phyloP scores from a whole-genome alignment of 768 basidiomycete species.

The Asterophora lycoperdoides region DNA sequence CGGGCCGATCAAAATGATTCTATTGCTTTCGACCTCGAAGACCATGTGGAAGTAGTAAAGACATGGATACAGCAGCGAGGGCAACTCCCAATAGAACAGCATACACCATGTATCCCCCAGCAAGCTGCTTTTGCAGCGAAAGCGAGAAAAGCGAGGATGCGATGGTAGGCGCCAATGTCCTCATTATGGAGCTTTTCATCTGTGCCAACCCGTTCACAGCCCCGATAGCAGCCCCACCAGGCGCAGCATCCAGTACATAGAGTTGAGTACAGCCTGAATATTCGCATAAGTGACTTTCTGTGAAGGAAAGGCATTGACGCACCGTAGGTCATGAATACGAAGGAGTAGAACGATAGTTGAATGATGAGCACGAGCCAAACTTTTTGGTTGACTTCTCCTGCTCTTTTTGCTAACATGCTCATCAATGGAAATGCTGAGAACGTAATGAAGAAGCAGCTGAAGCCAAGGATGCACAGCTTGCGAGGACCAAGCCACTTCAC shows the following conservation, averaged over 20 bases:
- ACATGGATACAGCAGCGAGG: slow-evolving; percentile 7
- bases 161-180: slow-evolving; percentile 48
- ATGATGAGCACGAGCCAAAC: slow-evolving; percentile 31
- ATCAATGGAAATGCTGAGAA: slow-evolving; percentile 35
- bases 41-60: slow-evolving; percentile 6
- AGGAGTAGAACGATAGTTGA: slow-evolving; percentile 18
- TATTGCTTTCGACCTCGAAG: slow-evolving; percentile 1
- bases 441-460: slow-evolving; percentile 25
- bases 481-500: slow-evolving; percentile 32
- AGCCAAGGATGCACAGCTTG: slow-evolving; percentile 28
- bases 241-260: slow-evolving; percentile 14
- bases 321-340: slow-evolving; percentile 35
- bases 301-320: slow-evolving; percentile 10
- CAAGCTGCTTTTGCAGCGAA: slow-evolving; percentile 13
- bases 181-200: slow-evolving; percentile 41
- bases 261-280: slow-evolving; percentile 11
- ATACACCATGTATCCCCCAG: slow-evolving; percentile 17
- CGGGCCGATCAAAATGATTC: not conserved
- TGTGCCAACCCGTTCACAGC: slow-evolving; percentile 54
- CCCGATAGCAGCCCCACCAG: slow-evolving; percentile 9
- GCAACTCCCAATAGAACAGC: slow-evolving; percentile 8
- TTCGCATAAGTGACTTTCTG: not conserved
- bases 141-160: slow-evolving; percentile 16
- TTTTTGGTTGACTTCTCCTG: slow-evolving; percentile 19
- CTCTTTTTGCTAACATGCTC: slow-evolving; percentile 27